These are phyloP conservation scores for Hypoxylon rickii DNA, from an alignment of 495 filamentous ascomycete genomes.

Conservation along the genomic window DNA sequence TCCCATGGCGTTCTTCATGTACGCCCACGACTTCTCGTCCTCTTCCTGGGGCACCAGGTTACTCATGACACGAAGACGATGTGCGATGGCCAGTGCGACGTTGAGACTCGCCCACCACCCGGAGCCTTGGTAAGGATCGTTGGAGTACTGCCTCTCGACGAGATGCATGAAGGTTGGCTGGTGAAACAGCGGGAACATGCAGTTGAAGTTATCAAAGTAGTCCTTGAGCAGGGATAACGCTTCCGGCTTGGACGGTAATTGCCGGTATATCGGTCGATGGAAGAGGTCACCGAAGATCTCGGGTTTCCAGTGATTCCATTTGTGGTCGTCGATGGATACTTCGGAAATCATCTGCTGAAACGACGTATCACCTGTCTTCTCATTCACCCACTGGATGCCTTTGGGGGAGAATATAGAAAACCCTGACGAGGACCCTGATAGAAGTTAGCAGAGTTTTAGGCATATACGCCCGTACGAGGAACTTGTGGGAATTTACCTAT, in stretches of 20 bases:
- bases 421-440: slow-evolving; percentile 86
- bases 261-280: slow-evolving; percentile 78
- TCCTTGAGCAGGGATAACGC: slow-evolving; percentile 84
- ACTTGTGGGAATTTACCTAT: slow-evolving; percentile 67
- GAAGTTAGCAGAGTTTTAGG: slow-evolving; percentile 29
- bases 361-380: slow-evolving; percentile 91
- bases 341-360: slow-evolving; percentile 96
- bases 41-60: slow-evolving; percentile 88
- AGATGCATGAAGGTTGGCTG: slow-evolving; percentile 98
- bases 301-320: slow-evolving; percentile 95
- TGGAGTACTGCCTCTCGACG: slow-evolving; percentile 88
- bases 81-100: slow-evolving; percentile 87
- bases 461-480: slow-evolving; percentile 1
- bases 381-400: slow-evolving; percentile 98
- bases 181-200: slow-evolving; percentile 96
- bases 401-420: slow-evolving; percentile 99
- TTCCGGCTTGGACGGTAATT: slow-evolving; percentile 79
- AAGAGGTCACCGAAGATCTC: slow-evolving; percentile 96
- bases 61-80: slow-evolving; percentile 93
- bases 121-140: slow-evolving; percentile 90
- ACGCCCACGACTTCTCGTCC: slow-evolving; percentile 90
- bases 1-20: slow-evolving; percentile 94
- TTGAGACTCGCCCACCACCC: slow-evolving; percentile 99
- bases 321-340: slow-evolving; percentile 80
- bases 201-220: slow-evolving; percentile 98